Evolutionary conservation across 257 asterid species (phyloP), one percentile per base, ranked within the genome.

Genomic region (Solanum pinnatisectum): DNA sequence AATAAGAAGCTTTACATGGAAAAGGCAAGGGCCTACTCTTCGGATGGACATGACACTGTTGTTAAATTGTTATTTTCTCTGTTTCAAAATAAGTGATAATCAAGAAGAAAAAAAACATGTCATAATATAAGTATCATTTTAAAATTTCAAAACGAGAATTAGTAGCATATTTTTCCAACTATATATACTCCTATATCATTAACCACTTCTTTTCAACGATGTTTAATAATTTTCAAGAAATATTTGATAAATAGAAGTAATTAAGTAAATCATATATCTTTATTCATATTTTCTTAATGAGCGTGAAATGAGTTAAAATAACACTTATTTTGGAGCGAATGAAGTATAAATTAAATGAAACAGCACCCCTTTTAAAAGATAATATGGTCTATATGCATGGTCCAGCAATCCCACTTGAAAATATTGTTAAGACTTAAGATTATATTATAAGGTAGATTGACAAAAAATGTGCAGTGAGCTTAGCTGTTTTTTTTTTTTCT

Each of bases 321-420:
- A 56, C 0, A 59, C 25, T 59, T 59, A 22, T 59, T 22, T 59
- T 59, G 0, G 8, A 22, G 5, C 18, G 12, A 5, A 59, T 8
- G 1, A 22, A 8, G 5, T 0, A 22, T 39, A 76, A 76, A 37
- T 76, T 37, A 71, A 71, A 32, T 33, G 56, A 37, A 76, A 23
- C 12, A 37, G 52, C 83, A 37, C 11, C 25, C 32, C 32, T 37
- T 77, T n/a, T n/a, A 8, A 39, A 74, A 77, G 10, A 40, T 77
- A 23, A 6, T 77, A n/a, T 76, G 22, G 33, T 76, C 33, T 76
- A 39, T 76, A 76, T 23, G 84, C 9, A 78, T 42, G 84, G 32
- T 67, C 33, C 49, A 44, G 67, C 85, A 79, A 42, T 27, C 84
- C 85, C 85, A 44, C 59, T 79, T 25, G 67, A 16, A 22, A 20